Base-by-base conservation (phyloP, 23 red algal species). In the Gracilaria gracilis region DNA sequence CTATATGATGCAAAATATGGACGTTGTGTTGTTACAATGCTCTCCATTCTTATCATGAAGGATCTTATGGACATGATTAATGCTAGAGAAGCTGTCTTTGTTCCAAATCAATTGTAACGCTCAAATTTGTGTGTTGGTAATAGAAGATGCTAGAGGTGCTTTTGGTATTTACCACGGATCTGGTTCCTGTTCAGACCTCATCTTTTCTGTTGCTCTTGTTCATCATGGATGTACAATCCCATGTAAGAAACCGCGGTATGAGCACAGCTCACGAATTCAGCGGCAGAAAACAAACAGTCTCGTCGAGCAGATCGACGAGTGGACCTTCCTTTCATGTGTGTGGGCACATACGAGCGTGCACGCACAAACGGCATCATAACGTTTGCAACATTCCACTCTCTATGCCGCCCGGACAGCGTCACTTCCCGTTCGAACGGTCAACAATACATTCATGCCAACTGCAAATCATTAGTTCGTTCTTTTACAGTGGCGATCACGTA, bases 391-490 rank as follows among this genome's bases (percentile, higher is more conserved):
- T 69, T 69, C 64, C 64, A 69, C 64, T 69, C 8, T 46, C 25
- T 64, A 9, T 32, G 5, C 42, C 42, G 5, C 42, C 42, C 42
- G 42, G 31, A 19, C 9, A 37, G 37, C 64, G 64, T 69, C 28
- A 69, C 37, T 69, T 69, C 4, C 13, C 31, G 31, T 69, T 4
- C 33, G 36, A 34, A 37, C 28, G 27, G 31, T 69, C 31, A 28
- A 34, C 16, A 13, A 69, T 69, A 31, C 17, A 69, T 69, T 55
- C 9, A 19, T 55, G 17, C 51, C 9, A 55, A 55, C 51, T 55
- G 14, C 51, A 69, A 69, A 69, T 17, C 64, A 69, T 69, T 31
- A 69, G 64, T 36, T 69, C 9, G 64, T 69, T 34, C 9, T 14
- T 32, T 9, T 31, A 32, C 33, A 37, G 4, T 9, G 13, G 8